Percentiles rank a stretch among this genome's conserved stretches.
These are phyloP conservation scores for Fusarium paranaense DNA, from an alignment of 2,329 filamentous ascomycete genomes.

Conservation along the genomic window DNA sequence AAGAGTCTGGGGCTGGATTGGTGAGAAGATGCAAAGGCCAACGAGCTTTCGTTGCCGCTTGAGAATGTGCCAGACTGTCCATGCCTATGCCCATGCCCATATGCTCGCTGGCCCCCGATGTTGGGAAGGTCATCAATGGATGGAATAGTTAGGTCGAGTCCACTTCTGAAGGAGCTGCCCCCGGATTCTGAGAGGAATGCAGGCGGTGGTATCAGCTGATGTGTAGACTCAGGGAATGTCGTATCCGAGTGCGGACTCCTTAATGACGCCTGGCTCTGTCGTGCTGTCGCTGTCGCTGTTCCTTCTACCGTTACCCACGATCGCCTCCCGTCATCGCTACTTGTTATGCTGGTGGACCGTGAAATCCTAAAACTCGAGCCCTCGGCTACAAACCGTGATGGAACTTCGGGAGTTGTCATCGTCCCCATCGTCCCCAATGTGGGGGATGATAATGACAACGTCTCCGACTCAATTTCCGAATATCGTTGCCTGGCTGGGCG, in stretches of 20 bases:
- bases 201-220: conserved; percentile 48
- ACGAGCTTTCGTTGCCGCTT: conserved; percentile 49
- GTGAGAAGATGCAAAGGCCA: conserved; percentile 47
- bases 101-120: conserved; percentile 32
- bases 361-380: conserved; percentile 36
- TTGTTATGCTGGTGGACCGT: conserved; percentile 34
- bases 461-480: conserved; percentile 42
- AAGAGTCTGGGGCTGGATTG: conserved; percentile 42
- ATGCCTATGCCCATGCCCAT: neutral
- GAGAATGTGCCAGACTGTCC: conserved; percentile 39
- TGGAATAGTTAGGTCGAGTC: conserved; percentile 45
- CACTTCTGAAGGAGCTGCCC: conserved; percentile 43
- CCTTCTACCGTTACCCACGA: conserved; percentile 53
- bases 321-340: conserved; percentile 43
- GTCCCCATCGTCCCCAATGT: conserved; percentile 41
- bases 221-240: conserved; percentile 46
- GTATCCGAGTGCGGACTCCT: conserved; percentile 42
- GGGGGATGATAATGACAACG: conserved; percentile 43
- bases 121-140: conserved; percentile 44
- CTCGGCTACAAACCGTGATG: conserved; percentile 40
- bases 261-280: conserved; percentile 42
- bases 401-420: conserved; percentile 39
- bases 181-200: conserved; percentile 43
- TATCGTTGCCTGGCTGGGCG: conserved; percentile 34
- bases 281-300: conserved; percentile 34